These are phyloP conservation scores for Candida yuanshanica DNA, from an alignment of 805 yeast species.

Conservation along the genomic window DNA sequence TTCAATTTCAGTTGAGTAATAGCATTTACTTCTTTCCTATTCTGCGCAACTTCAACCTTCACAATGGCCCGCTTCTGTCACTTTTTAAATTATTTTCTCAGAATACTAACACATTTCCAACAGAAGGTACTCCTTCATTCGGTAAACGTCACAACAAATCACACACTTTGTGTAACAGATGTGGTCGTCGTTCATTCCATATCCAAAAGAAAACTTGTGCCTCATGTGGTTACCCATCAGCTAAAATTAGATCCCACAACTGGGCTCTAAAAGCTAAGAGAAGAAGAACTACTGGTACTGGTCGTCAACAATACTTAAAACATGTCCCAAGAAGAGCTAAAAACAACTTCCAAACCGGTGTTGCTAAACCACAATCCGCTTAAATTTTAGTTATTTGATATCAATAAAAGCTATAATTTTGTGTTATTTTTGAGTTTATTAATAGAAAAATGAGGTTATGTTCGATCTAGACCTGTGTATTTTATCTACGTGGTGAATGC, in stretches of 20 bases:
- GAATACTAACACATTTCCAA: conserved; percentile 30
- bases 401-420: background rate
- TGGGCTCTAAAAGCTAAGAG: conserved; percentile 99
- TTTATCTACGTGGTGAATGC: background rate
- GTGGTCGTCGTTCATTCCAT: conserved; percentile 99
- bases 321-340: conserved; percentile 96
- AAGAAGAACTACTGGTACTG: conserved; percentile 99
- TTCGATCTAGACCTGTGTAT: background rate
- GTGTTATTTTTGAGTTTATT: background rate
- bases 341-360: conserved; percentile 96
- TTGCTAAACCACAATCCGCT: conserved; percentile 60
- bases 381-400: conserved; percentile 5
- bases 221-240: conserved; percentile 99
- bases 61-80: background rate
- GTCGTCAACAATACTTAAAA: conserved; percentile 98
- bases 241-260: conserved; percentile 97
- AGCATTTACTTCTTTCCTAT: too few relatives aligned
- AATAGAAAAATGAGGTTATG: background rate
- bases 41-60: background rate
- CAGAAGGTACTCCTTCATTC: conserved; percentile 99
- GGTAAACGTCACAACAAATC: conserved; percentile 99
- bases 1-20: too few relatives aligned
- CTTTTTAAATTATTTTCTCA: background rate
- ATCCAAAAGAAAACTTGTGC: conserved; percentile 98
- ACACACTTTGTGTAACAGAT: conserved; percentile 98